phyloP scores from a whole-genome alignment of 345 rosid genomes.

The Boechera retrofracta region DNA sequence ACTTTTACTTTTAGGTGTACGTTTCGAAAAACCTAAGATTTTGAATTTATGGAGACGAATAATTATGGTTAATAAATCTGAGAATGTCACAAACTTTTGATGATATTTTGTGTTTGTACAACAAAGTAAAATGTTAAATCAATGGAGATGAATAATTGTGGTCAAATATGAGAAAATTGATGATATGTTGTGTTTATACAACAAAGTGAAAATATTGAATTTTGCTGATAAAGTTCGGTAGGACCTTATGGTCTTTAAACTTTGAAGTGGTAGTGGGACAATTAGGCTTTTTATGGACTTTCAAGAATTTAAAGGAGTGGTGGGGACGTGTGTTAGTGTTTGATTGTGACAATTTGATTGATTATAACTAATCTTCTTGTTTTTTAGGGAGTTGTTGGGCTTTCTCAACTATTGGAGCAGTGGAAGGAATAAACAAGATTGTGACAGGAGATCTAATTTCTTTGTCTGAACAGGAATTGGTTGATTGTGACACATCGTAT shows the following conservation, averaged over 20 bases:
- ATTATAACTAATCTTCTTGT: slow-evolving; percentile 12
- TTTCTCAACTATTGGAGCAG: slow-evolving; percentile 83
- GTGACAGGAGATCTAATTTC: slow-evolving; percentile 75
- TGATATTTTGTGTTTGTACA: background rate
- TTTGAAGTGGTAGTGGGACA: slow-evolving; percentile 11
- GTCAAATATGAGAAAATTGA: no score
- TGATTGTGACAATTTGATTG: background rate
- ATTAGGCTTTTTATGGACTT: slow-evolving; percentile 18
- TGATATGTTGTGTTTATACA: background rate
- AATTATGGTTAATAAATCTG: slow-evolving; percentile 1
- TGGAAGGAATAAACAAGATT: slow-evolving; percentile 91
- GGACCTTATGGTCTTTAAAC: slow-evolving; percentile 14
- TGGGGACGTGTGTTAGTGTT: background rate
- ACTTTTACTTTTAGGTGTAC: slow-evolving; percentile 34
- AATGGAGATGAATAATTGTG: no score
- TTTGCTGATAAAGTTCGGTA: background rate
- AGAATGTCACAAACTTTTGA: no score
- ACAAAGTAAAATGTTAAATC: no score
- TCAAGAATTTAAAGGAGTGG: slow-evolving; percentile 6
- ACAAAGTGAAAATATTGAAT: no score
- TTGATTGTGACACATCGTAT: slow-evolving; percentile 78
- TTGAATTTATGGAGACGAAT: background rate
- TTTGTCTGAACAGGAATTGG: slow-evolving; percentile 91
- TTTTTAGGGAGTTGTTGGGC: slow-evolving; percentile 97
- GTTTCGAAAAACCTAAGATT: background rate